phyloP scores from a whole-genome alignment of 805 yeast species.

The Yamadazyma olivae region DNA sequence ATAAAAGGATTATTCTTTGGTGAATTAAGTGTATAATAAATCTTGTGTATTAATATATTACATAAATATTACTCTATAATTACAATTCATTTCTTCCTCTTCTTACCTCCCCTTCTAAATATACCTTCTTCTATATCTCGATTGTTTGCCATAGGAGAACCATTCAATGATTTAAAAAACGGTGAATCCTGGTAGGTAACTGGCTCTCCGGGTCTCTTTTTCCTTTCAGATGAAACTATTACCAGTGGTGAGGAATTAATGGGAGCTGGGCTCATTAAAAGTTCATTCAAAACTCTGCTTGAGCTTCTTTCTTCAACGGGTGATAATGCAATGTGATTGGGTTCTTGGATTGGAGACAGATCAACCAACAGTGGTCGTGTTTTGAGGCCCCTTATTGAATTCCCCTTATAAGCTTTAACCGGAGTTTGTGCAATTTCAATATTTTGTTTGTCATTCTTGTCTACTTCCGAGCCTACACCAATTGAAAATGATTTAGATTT shows the following conservation, averaged over 20 bases:
- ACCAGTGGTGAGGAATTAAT: slow-evolving; percentile 11
- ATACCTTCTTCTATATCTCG: neutral
- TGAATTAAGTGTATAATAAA: slow-evolving; percentile 33
- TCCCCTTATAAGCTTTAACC: too few species aligned
- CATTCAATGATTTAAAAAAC: slow-evolving; percentile 23
- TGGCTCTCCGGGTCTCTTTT: slow-evolving; percentile 33
- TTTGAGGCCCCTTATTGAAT: too few species aligned
- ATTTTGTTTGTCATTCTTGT: too few species aligned
- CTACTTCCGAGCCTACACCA: too few species aligned
- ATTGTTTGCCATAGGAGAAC: slow-evolving; percentile 13
- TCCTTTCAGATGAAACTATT: slow-evolving; percentile 5
- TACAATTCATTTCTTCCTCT: slow-evolving; percentile 3
- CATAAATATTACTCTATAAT: neutral
- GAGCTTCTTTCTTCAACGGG: slow-evolving; percentile 8
- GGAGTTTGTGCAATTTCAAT: neutral
- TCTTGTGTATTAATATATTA: slow-evolving; percentile 1
- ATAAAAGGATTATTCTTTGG: slow-evolving; percentile 73
- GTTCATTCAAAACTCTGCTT: slow-evolving; percentile 1
- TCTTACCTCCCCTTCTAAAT: slow-evolving; percentile 7
- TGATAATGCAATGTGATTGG: slow-evolving; percentile 1
- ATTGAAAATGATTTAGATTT: slow-evolving; percentile 4
- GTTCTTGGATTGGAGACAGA: slow-evolving; percentile 9
- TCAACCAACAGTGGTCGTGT: too few species aligned
- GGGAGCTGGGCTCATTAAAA: slow-evolving; percentile 3
- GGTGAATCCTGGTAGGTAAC: slow-evolving; percentile 35